Evolutionary conservation across 805 yeast species (phyloP).

Genomic region (Candida easanensis): DNA sequence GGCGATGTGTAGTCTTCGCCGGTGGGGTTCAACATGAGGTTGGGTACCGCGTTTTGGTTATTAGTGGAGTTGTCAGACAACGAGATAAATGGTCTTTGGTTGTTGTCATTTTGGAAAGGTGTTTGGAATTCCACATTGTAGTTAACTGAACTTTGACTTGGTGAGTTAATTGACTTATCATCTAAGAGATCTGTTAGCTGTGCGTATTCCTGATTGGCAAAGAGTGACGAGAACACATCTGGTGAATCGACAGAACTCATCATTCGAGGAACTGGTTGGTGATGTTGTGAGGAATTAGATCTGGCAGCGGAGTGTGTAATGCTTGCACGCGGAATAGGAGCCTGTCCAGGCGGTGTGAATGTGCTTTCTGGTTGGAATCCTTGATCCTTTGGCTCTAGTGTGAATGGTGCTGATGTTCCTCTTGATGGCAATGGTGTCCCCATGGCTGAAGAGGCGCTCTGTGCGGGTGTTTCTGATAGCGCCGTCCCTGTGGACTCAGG

Average conservation of each 20-base stretch:
- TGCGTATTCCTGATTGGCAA: slow-evolving; percentile 41
- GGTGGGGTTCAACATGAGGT: slow-evolving; percentile 12
- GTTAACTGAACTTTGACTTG: slow-evolving; percentile 22
- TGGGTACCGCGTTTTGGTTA: slow-evolving; percentile 8
- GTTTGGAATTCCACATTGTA: slow-evolving; percentile 27
- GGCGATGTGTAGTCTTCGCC: slow-evolving; percentile 52
- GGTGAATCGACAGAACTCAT: slow-evolving; percentile 20
- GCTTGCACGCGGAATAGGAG: neutral
- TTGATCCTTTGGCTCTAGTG: neutral
- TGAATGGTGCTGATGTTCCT: neutral
- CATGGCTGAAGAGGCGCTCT: neutral
- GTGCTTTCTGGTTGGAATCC: neutral
- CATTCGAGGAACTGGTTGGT: neutral
- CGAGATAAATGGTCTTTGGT: slow-evolving; percentile 29
- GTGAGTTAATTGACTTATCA: slow-evolving; percentile 22
- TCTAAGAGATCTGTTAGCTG: slow-evolving; percentile 40
- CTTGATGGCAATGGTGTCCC: neutral
- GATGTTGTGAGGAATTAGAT: slow-evolving; percentile 2
- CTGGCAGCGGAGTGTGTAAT: neutral
- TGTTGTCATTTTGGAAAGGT: slow-evolving; percentile 27
- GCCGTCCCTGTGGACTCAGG: neutral
- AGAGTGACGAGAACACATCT: slow-evolving; percentile 29
- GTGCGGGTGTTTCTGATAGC: neutral
- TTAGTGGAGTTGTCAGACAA: slow-evolving; percentile 26
- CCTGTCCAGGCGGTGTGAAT: slow-evolving; percentile 8